Evolutionary conservation across 2,329 filamentous ascomycete genomes (phyloP), one percentile per base, ranked within the genome.

Genomic region (Colletotrichum lentis): DNA sequence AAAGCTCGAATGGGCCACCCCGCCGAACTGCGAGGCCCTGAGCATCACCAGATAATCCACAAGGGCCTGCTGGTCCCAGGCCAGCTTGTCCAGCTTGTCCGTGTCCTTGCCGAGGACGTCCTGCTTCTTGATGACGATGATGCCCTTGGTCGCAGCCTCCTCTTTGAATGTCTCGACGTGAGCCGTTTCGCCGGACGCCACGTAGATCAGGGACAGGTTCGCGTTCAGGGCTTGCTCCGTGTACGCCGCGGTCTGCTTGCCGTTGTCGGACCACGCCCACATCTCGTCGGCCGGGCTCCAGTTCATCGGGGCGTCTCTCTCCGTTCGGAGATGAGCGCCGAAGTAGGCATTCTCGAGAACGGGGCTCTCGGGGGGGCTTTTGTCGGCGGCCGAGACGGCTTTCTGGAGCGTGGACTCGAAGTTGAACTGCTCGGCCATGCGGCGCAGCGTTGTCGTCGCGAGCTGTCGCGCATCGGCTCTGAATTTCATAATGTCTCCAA

Each of bases 41-140:
- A 77, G 73, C 74, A 78, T 74, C 44, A 77, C 71, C 37, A 76
- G 46, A 10, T 76, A 77, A 54, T 78, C 76, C 18, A 77, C 73
- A 61, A 77, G 67, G 5, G 72, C 76, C 67, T 76, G 75, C 70
- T 78, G 76, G 47, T 77, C 76, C 58, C 76, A 77, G 0, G 73
- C 72, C 46, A 78, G 43, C 24, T 50, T 53, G 0, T 73, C 64
- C 8, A 77, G 70, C 44, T 37, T 47, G 24, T 74, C 71, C 0
- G 50, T n/a, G 2, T 70, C 72, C 8, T 24, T 10, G n/a, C 8
- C 27, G 5, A 77, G 71, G 22, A 77, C 49, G 59, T 76, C 74
- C 18, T 74, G 62, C 50, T 78, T 78, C 10, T 74, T 78, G n/a
- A 77, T 71, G 18, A 77, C 75, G 10, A 64, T 65, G 44, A 76